These are phyloP conservation scores for Sanghuangporus weigelae DNA, from an alignment of 1,284 basidiomycete genomes.

Conservation along the genomic window DNA sequence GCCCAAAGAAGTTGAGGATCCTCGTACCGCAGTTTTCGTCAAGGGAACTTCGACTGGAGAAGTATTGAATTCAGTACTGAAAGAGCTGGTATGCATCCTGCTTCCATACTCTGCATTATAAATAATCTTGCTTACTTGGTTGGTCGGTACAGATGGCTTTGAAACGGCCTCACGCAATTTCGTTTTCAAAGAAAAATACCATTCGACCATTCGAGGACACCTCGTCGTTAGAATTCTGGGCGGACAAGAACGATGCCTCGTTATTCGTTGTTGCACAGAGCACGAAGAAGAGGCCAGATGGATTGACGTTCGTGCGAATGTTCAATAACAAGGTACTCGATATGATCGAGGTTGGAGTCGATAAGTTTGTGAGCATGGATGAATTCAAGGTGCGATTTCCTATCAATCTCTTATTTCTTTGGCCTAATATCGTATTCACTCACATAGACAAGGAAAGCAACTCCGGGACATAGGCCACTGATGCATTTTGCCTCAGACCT, in stretches of 20 bases:
- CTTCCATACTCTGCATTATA: background rate
- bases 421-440: background rate
- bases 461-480: slow-evolving; percentile 87
- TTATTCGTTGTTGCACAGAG: slow-evolving; percentile 90
- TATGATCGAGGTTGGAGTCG: slow-evolving; percentile 92
- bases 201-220: slow-evolving; percentile 90
- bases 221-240: slow-evolving; percentile 89
- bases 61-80: slow-evolving; percentile 75
- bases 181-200: slow-evolving; percentile 93
- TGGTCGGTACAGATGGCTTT: slow-evolving; percentile 67
- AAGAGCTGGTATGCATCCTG: slow-evolving; percentile 69
- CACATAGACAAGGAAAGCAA: slow-evolving; percentile 75
- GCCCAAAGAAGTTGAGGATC: slow-evolving; percentile 87
- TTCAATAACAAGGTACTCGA: slow-evolving; percentile 88
- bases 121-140: background rate
- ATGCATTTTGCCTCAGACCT: slow-evolving; percentile 95
- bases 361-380: slow-evolving; percentile 72
- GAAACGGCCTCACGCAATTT: slow-evolving; percentile 84
- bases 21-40: slow-evolving; percentile 83
- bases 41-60: slow-evolving; percentile 85
- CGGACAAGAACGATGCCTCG: slow-evolving; percentile 90
- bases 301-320: slow-evolving; percentile 83
- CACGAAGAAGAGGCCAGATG: slow-evolving; percentile 92
- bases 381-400: slow-evolving; percentile 72
- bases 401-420: background rate